phyloP scores from a whole-genome alignment of 2,329 filamentous ascomycete genomes.

The Fusarium mundagurra region DNA sequence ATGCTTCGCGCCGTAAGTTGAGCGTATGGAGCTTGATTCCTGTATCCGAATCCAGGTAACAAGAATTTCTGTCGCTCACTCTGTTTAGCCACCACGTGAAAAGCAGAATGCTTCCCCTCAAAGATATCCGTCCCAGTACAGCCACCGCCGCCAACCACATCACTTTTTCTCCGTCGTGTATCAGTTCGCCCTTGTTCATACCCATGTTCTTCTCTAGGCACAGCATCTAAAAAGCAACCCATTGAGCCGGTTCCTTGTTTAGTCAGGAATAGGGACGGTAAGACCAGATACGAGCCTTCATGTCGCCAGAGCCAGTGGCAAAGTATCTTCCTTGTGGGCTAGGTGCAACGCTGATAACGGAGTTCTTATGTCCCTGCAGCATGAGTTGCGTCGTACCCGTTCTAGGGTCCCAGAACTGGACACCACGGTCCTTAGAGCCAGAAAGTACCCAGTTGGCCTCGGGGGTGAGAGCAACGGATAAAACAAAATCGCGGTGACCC shows the following conservation, averaged over 20 bases:
- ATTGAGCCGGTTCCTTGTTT: constrained; percentile 31
- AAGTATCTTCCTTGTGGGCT: constrained; percentile 90
- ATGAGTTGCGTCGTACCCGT: constrained; percentile 96
- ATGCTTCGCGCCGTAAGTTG: constrained; percentile 33
- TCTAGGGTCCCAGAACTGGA: constrained; percentile 98
- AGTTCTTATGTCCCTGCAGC: constrained; percentile 99
- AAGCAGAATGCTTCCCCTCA: constrained; percentile 17
- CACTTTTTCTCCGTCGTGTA: constrained; percentile 18
- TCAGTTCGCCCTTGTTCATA: constrained; percentile 16
- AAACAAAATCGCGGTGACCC: constrained; percentile 96
- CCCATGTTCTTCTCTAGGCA: constrained; percentile 5
- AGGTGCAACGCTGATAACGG: constrained; percentile 95
- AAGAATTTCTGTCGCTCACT: constrained; percentile 34
- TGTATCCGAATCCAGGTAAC: constrained; percentile 39
- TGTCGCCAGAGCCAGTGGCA: constrained; percentile 95
- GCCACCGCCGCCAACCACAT: constrained; percentile 4
- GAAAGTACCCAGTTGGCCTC: constrained; percentile 96
- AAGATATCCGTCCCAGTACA: constrained; percentile 20
- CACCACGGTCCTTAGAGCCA: constrained; percentile 95
- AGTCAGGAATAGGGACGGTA: constrained; percentile 64
- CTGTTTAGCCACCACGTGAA: constrained; percentile 15
- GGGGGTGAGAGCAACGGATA: constrained; percentile 93
- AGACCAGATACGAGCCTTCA: constrained; percentile 97
- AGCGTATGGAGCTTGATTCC: constrained; percentile 25
- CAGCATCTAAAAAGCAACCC: constrained; percentile 27